Percentiles rank a stretch among this genome's conserved stretches.
These are phyloP conservation scores for Ananas comosus DNA, from an alignment of 176 grass and related monocot species.

Conservation along the genomic window DNA sequence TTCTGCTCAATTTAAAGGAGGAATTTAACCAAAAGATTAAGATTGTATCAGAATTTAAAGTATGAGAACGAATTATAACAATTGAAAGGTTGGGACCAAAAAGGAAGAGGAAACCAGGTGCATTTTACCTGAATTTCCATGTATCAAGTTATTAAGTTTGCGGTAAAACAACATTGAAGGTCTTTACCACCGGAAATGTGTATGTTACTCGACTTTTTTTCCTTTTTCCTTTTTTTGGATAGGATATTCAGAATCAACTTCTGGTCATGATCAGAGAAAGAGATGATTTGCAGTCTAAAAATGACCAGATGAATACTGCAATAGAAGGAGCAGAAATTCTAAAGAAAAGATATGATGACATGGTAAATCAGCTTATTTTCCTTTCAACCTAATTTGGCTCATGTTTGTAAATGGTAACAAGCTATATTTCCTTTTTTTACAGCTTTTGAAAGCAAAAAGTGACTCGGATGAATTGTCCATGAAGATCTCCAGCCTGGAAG, in stretches of 20 bases:
- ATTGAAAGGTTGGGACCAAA: too few relatives aligned
- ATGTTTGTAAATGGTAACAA: conserved; percentile 6
- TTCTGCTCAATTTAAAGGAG: too few relatives aligned
- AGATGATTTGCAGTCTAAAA: conserved; percentile 40
- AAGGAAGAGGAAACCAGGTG: too few relatives aligned
- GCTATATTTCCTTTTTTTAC: conserved; percentile 14
- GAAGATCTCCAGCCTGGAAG: conserved; percentile 54
- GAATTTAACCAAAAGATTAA: too few relatives aligned
- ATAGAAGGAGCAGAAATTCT: conserved; percentile 46
- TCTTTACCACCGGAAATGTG: not conserved
- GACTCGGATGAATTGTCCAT: conserved; percentile 46
- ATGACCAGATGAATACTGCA: conserved; percentile 27
- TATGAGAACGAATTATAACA: too few relatives aligned
- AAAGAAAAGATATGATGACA: conserved; percentile 38
- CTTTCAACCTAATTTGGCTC: conserved; percentile 11
- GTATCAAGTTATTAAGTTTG: not conserved
- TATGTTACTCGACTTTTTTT: conserved; percentile 14
- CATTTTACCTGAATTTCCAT: not conserved
- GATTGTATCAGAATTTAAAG: too few relatives aligned
- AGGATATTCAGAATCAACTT: conserved; percentile 55
- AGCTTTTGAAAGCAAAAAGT: conserved; percentile 44
- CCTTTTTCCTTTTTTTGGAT: conserved; percentile 22
- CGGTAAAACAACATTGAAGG: not conserved
- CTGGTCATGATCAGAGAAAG: conserved; percentile 42
- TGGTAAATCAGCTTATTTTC: conserved; percentile 35